Evolutionary conservation across 495 filamentous ascomycete genomes (phyloP).

Genomic region (Aspergillus cavernicola): DNA sequence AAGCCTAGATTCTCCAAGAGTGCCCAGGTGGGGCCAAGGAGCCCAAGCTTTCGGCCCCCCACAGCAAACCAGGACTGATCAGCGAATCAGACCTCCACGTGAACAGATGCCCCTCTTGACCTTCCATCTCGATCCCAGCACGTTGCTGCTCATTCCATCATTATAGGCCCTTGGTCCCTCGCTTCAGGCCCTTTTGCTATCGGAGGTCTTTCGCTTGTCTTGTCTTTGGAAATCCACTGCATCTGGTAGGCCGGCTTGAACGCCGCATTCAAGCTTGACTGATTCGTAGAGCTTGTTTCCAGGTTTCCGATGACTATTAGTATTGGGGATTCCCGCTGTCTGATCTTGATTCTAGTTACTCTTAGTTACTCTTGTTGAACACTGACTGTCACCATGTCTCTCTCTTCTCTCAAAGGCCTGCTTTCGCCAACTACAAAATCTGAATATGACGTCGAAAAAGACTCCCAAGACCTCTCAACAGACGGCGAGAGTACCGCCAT

Average conservation of each 20-base stretch:
- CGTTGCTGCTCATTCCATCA: constrained; percentile 29
- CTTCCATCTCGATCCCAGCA: constrained; percentile 24
- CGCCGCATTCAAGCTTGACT: too few relatives aligned
- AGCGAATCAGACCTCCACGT: constrained; percentile 38
- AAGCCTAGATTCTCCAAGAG: constrained; percentile 28
- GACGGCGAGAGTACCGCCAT: constrained; percentile 20
- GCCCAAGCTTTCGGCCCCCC: constrained; percentile 8
- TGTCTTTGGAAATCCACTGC: constrained; percentile 1
- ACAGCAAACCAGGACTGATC: background rate
- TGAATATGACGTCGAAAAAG: constrained; percentile 40
- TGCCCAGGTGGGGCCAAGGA: constrained; percentile 19
- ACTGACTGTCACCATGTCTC: constrained; percentile 32
- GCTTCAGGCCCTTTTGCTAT: constrained; percentile 7
- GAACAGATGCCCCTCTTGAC: constrained; percentile 21
- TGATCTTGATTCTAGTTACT: too few relatives aligned
- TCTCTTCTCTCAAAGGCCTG: constrained; percentile 33
- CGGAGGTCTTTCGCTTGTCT: background rate
- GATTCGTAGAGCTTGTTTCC: constrained; percentile 2
- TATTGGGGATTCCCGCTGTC: too few relatives aligned
- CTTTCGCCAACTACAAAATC: constrained; percentile 31
- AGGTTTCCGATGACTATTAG: too few relatives aligned
- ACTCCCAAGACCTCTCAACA: constrained; percentile 17
- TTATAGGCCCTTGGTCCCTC: constrained; percentile 34
- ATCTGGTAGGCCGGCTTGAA: constrained; percentile 7
- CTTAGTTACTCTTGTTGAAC: too few relatives aligned